Conservation (phyloP, 2,329 filamentous ascomycete species). For the Trichophaea hybrida region DNA sequence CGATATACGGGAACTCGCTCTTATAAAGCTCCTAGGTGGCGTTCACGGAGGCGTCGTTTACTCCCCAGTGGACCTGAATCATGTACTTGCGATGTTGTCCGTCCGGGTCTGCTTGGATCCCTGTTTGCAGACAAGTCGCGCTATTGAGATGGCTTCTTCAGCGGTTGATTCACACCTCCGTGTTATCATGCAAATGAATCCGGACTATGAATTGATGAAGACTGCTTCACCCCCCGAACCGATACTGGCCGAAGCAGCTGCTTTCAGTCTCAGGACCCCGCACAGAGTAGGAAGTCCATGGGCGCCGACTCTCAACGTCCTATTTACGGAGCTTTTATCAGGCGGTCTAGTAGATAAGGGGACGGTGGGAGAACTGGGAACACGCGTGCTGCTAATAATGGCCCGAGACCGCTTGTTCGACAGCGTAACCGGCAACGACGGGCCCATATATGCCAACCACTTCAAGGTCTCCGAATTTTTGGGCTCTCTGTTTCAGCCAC, state of each 20-base stretch:
- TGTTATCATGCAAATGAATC: not conserved
- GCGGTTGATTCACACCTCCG: not conserved
- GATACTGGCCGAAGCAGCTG: not conserved
- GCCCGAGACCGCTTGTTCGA: not conserved
- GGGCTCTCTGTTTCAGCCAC: not conserved
- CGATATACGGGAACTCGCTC: not conserved
- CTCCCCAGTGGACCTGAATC: not conserved
- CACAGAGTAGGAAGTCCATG: too few relatives aligned
- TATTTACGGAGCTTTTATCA: not conserved
- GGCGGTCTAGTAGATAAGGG: not conserved
- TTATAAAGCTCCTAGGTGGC: not conserved
- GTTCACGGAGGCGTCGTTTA: not conserved
- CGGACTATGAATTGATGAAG: not conserved
- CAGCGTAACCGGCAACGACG: not conserved
- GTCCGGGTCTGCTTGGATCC: not conserved
- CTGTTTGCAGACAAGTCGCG: not conserved
- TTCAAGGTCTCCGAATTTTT: not conserved
- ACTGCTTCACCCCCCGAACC: not conserved
- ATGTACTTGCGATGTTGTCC: conserved; percentile 1
- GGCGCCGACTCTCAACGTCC: not conserved
- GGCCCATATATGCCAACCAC: not conserved
- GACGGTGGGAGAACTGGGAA: not conserved
- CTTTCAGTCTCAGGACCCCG: not conserved
- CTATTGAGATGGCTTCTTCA: not conserved
- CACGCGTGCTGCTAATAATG: not conserved